Evolutionary conservation across 768 basidiomycete genomes (phyloP), one percentile per base, ranked within the genome.

Genomic region (Podaxis sp.): DNA sequence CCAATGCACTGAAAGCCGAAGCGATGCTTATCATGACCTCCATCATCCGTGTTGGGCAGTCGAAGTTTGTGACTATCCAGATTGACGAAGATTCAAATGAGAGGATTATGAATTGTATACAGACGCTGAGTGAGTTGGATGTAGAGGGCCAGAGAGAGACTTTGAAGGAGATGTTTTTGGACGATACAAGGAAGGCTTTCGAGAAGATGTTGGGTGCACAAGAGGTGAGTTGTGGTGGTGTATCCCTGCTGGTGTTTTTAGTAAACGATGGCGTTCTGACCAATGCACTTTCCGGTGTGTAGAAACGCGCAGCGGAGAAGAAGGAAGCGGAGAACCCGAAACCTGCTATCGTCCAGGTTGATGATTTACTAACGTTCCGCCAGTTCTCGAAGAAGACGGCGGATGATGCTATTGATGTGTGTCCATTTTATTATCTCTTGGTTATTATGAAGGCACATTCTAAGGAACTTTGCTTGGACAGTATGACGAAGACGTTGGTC

Each of bases 21-120:
- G 88, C 93, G 4, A 98, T 99, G 93, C 82, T 99, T 58, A 94
- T 98, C 72, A 98, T 99, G 97, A 89, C 95, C 1, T 97, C 95
- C 8, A 82, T 95, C 72, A 92, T 98, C 71, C 94, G 97, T 53
- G 93, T 98, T 59, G 97, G 97, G 40, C 96, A 98, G 76, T 96
- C 94, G 58, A 96, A 96, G 72, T 96, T 96, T 67, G 91, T 90
- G 49, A 87, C 92, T 0, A 89, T 88, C 1, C 91, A 93, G n/a
- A 99, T 99, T 66, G 97, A 99, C 77, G 97, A 99, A 73, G 97
- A 99, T 73, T 96, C 94, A 4, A 90, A 87, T 67, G 97, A 99
- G 75, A 88, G 97, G 25, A 94, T 99, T 75, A 85, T 97, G 82
- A 93, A 90, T 74, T 99, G 97, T 76, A 90, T 99, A 57, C 91